Base-by-base conservation (phyloP, 768 basidiomycete genomes). In the Phanerochaete sordida region DNA sequence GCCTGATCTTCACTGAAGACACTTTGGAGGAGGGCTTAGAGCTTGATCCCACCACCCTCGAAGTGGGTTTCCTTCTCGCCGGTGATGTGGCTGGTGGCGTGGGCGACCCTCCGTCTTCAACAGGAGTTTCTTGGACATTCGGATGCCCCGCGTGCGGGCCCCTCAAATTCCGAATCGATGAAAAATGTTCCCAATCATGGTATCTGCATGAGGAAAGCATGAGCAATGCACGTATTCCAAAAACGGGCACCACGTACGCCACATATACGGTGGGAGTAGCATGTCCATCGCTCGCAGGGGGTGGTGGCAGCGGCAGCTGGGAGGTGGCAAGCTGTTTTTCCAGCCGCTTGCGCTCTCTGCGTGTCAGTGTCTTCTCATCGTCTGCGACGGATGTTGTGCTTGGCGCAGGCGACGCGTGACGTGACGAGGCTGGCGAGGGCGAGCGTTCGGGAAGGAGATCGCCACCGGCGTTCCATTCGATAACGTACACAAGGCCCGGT, bases 171-270 rank as follows among this genome's bases (percentile, higher is more conserved):
- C 94, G 88, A 60, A 96, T 91, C n/a, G 89, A 91, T 13, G 91
- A 93, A 68, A 95, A 96, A 70, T 96, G 94, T 68, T 96, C 93
- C 91, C 91, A 95, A 71, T 94, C 91, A 68, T 95, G 89, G 70
- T 93, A 95, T 30, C 91, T 91, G 67, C 13, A 27, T 19, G 4
- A 15, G 21, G 47, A 59, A 48, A 50, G 26, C 44, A 27, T 59
- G 58, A 52, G 68, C 27, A n/a, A 6, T 19, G 54, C 39, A 45
- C 43, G 50, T 51, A 53, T 47, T 23, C 54, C 63, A 58, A 58
- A 50, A 57, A 54, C 13, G 35, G n/a, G 56, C 62, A 57, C 39
- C 24, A 88, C 91, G 72, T 74, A 93, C 89, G 93, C 93, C 60
- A 94, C 90, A 75, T 93, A 94, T 19, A 94, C 78, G 2, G 89